Evolutionary conservation across 176 grass and related monocot genomes (phyloP), one percentile per base, ranked within the genome.

Genomic region (Neostapfia colusana): DNA sequence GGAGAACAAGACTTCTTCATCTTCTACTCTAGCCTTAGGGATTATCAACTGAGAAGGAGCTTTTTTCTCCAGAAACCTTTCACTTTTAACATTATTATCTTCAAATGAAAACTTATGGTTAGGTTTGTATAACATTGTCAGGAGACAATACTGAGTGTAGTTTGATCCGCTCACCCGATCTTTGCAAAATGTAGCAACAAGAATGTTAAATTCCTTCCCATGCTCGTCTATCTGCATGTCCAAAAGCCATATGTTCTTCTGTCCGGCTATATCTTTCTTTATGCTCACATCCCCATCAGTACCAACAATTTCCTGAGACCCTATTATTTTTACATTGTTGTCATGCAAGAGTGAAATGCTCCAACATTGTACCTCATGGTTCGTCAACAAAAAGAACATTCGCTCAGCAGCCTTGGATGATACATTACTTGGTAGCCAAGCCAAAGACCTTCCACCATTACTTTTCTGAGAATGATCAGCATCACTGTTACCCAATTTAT

Each of bases 121-220:
- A 37, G 65, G 82, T 63, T 82, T 93, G 76, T 90, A 97, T 59
- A 89, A 84, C 95, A 98, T 98, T 28, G 89, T 94, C 38, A 98
- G 77, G 86, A 98, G 91, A 65, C 89, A 98, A 86, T 94, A 98
- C 21, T 94, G 91, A 34, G 87, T 94, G 70, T 92, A 98, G 67
- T 82, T 98, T 88, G 95, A 98, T 74, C 95, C 93, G 64, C 91
- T 98, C 25, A 89, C 89, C 70, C 95, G 89, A 88, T 98, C 95
- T 89, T 98, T 98, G 79, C 91, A 98, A 20, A 91, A 92, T 62
- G 91, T 98, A 89, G 95, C 95, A 89, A 98, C 89, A 82, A 98
- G 91, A 82, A 98, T 88, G 77, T 41, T 83, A 63, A 94, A 83
- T 76, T 98, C 95, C 71, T 83, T 98, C 37, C 87, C 95, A 73